A percentile compares a stretch with the other conserved stretches of the same genome.
phyloP scores from a whole-genome alignment of 805 yeast species.

The Torulaspora microellipsoides region DNA sequence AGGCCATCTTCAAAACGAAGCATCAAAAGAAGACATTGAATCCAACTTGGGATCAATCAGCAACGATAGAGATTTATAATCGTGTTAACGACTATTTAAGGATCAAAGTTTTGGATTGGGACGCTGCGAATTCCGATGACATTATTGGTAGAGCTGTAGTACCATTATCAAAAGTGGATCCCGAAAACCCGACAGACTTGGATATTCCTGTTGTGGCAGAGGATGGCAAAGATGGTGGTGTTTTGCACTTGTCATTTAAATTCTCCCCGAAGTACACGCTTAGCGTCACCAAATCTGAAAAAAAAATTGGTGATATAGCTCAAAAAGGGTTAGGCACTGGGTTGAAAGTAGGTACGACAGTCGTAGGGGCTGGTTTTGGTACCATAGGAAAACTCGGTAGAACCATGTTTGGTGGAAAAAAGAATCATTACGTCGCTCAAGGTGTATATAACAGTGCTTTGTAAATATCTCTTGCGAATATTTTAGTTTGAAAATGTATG shows the following conservation, averaged over 20 bases:
- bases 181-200: conserved; percentile 47
- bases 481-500: too few relatives aligned
- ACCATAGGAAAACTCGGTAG: conserved; percentile 41
- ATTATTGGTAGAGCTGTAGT: conserved; percentile 61
- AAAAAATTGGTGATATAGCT: conserved; percentile 46
- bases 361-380: conserved; percentile 43
- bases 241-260: conserved; percentile 49
- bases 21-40: conserved; percentile 79
- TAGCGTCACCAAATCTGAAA: conserved; percentile 36
- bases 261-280: conserved; percentile 72
- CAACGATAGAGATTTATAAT: conserved; percentile 52
- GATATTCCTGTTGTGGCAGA: conserved; percentile 43
- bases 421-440: conserved; percentile 15
- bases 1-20: conserved; percentile 65
- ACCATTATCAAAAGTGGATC: conserved; percentile 56
- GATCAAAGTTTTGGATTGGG: conserved; percentile 81
- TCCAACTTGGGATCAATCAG: conserved; percentile 84
- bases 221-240: conserved; percentile 51
- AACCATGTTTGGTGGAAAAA: conserved; percentile 37
- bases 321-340: conserved; percentile 49
- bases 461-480: not conserved
- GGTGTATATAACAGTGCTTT: conserved; percentile 13
- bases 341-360: conserved; percentile 40
- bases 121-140: conserved; percentile 86
- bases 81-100: conserved; percentile 56